Evolutionary conservation across 768 basidiomycete genomes (phyloP).

Genomic region (Phlegmacium glaucopus): DNA sequence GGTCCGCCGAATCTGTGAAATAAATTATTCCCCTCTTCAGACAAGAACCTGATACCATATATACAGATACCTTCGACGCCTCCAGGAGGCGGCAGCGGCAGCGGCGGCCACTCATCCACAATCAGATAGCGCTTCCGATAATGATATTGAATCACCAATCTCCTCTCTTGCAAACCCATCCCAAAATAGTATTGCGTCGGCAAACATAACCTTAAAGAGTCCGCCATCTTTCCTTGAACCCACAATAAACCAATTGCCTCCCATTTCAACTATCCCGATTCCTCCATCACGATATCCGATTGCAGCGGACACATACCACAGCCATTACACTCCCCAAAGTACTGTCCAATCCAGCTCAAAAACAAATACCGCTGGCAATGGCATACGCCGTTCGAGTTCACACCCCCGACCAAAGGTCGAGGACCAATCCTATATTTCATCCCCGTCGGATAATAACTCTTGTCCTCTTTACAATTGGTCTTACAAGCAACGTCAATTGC

Average conservation of each 20-base stretch:
- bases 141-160: conserved; percentile 41
- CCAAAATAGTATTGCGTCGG: conserved; percentile 40
- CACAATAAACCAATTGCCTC: conserved; percentile 35
- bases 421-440: conserved; percentile 33
- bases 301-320: conserved; percentile 63
- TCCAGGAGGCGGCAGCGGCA: conserved; percentile 74
- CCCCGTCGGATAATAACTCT: conserved; percentile 53
- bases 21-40: conserved; percentile 2
- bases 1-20: conserved; percentile 89
- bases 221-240: conserved; percentile 54
- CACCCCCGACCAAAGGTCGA: conserved; percentile 41
- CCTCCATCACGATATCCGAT: conserved; percentile 72
- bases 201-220: conserved; percentile 40
- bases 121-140: conserved; percentile 32
- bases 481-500: conserved; percentile 58
- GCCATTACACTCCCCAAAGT: conserved; percentile 45
- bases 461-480: conserved; percentile 72
- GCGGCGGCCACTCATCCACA: conserved; percentile 43
- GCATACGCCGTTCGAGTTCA: conserved; percentile 17
- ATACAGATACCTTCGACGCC: conserved; percentile 68
- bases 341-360: conserved; percentile 33
- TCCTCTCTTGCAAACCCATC: conserved; percentile 48
- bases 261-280: conserved; percentile 42
- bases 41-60: conserved; percentile 4
- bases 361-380: conserved; percentile 28